These are phyloP conservation scores for Fusarium chaquense DNA, from an alignment of 2,329 filamentous ascomycete species.

Conservation along the genomic window DNA sequence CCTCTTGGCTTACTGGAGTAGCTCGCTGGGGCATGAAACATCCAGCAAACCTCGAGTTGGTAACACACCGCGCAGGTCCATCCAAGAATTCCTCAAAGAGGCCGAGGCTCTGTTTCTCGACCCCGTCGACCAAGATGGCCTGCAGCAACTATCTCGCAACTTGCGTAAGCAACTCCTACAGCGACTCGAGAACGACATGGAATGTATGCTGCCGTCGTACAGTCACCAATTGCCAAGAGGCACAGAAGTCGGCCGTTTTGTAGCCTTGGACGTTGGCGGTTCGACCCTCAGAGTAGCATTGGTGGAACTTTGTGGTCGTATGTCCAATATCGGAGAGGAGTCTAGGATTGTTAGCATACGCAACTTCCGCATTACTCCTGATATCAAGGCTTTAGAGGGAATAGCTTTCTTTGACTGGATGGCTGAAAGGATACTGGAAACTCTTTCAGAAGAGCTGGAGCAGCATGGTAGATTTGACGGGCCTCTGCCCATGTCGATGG, in stretches of 20 bases:
- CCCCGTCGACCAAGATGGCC: slow-evolving; percentile 60
- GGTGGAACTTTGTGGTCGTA: slow-evolving; percentile 67
- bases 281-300: slow-evolving; percentile 75
- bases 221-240: slow-evolving; percentile 73
- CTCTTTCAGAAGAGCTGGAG: slow-evolving; percentile 60
- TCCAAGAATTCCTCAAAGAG: slow-evolving; percentile 68
- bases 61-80: slow-evolving; percentile 45
- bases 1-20: slow-evolving; percentile 66
- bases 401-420: slow-evolving; percentile 77
- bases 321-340: slow-evolving; percentile 53
- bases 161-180: slow-evolving; percentile 68
- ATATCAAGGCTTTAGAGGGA: slow-evolving; percentile 68
- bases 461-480: slow-evolving; percentile 53
- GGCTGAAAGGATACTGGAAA: slow-evolving; percentile 69
- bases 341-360: slow-evolving; percentile 66
- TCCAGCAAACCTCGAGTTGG: slow-evolving; percentile 39
- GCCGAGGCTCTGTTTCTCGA: slow-evolving; percentile 65
- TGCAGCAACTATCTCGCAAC: slow-evolving; percentile 60
- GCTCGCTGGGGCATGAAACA: slow-evolving; percentile 54
- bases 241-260: slow-evolving; percentile 67
- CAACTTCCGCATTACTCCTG: slow-evolving; percentile 67
- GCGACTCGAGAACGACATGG: slow-evolving; percentile 63
- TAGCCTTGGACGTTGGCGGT: slow-evolving; percentile 76
- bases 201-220: slow-evolving; percentile 75
- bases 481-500: slow-evolving; percentile 69